A percentile compares a stretch with the other conserved stretches of the same genome.
Conservation (phyloP, 306 rosid genomes). For the Gynostemma pentaphyllum region DNA sequence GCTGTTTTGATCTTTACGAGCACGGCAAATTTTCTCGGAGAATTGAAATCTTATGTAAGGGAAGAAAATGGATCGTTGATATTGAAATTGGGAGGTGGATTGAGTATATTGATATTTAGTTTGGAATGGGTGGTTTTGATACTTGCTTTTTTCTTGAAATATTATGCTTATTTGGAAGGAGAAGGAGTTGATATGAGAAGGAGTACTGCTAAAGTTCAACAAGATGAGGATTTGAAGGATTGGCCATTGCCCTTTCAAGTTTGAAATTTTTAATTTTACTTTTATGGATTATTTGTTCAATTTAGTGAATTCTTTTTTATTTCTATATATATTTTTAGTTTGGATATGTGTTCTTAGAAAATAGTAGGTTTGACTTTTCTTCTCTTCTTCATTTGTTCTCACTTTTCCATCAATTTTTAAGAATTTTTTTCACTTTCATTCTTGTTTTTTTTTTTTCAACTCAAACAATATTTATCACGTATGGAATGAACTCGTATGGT, state of each 20-base stretch:
- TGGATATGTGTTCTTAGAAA: no score
- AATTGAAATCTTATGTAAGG: slow-evolving; percentile 63
- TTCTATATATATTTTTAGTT: not conserved
- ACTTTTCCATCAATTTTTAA: no score
- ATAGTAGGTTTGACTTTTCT: no score
- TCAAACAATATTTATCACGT: no score
- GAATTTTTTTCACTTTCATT: no score
- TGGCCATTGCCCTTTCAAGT: slow-evolving; percentile 8
- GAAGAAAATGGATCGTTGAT: slow-evolving; percentile 76
- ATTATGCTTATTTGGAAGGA: slow-evolving; percentile 52
- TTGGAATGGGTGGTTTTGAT: slow-evolving; percentile 80
- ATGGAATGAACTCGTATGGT: no score
- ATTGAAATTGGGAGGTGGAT: slow-evolving; percentile 63
- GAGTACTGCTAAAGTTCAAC: not conserved
- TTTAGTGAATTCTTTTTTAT: not conserved
- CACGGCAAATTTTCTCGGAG: slow-evolving; percentile 48
- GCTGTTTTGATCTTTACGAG: slow-evolving; percentile 55
- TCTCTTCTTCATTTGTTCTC: no score
- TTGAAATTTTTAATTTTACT: not conserved
- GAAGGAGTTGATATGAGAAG: slow-evolving; percentile 12
- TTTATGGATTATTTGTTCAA: not conserved
- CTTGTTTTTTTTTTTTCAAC: no score
- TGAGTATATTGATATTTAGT: slow-evolving; percentile 53
- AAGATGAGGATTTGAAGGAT: slow-evolving; percentile 7
- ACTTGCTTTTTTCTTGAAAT: slow-evolving; percentile 67